Percentiles rank a stretch among this genome's conserved stretches.
phyloP scores from a whole-genome alignment of 2,329 filamentous ascomycete genomes.

The Ophiocordyceps australis region DNA sequence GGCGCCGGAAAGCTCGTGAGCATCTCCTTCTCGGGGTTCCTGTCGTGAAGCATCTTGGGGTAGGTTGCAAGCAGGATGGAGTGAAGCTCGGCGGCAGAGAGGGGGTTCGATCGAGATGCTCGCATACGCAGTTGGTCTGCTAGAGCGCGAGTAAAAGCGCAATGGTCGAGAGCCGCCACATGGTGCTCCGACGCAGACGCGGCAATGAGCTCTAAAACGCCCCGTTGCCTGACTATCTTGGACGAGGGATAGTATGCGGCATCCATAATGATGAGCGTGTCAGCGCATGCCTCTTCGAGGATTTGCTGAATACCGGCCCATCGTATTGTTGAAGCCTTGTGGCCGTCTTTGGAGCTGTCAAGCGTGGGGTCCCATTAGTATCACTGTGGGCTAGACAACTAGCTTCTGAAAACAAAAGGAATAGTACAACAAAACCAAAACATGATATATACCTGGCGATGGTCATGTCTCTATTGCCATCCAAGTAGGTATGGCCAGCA shows the following conservation, averaged over 20 bases:
- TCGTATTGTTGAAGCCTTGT: constrained; percentile 26
- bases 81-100: constrained; percentile 35
- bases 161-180: constrained; percentile 24
- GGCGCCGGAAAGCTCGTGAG: constrained; percentile 32
- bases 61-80: constrained; percentile 32
- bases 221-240: constrained; percentile 29
- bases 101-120: constrained; percentile 22
- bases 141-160: constrained; percentile 31
- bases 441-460: constrained; percentile 38
- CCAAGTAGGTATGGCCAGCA: constrained; percentile 33
- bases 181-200: constrained; percentile 36
- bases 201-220: constrained; percentile 36
- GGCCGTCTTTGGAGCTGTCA: constrained; percentile 25
- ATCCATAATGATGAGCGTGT: constrained; percentile 40
- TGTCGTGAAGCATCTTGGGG: constrained; percentile 31
- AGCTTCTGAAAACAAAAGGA: too few species aligned
- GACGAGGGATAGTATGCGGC: constrained; percentile 37
- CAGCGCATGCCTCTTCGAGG: constrained; percentile 34
- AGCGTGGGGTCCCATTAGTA: constrained; percentile 7
- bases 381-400: too few species aligned
- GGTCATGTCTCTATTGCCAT: constrained; percentile 37
- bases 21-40: constrained; percentile 24
- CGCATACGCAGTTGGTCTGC: constrained; percentile 29
- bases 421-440: too few species aligned
- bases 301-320: constrained; percentile 39